These are phyloP conservation scores for Fusarium duplospermum DNA, from an alignment of 2,329 filamentous ascomycete species.

Conservation along the genomic window DNA sequence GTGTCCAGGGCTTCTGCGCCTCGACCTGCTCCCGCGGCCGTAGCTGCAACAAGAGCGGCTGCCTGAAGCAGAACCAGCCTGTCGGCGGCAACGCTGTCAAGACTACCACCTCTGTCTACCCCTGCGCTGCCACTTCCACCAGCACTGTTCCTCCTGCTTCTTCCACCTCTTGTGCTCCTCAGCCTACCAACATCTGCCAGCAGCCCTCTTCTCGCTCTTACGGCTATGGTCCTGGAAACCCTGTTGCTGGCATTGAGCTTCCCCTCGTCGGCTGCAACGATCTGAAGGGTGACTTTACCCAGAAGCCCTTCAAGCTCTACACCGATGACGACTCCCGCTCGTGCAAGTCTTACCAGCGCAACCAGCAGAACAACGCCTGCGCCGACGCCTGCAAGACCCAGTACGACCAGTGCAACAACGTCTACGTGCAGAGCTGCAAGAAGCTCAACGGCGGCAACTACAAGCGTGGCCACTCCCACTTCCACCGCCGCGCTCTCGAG, in stretches of 20 bases:
- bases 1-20: slow-evolving; percentile 58
- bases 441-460: slow-evolving; percentile 41
- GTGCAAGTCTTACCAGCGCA: slow-evolving; percentile 58
- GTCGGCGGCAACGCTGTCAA: slow-evolving; percentile 48
- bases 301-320: slow-evolving; percentile 66
- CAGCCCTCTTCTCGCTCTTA: slow-evolving; percentile 67
- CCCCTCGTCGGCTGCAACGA: slow-evolving; percentile 68
- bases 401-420: slow-evolving; percentile 59
- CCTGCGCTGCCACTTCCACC: slow-evolving; percentile 47
- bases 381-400: slow-evolving; percentile 65
- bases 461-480: slow-evolving; percentile 35
- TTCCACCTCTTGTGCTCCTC: slow-evolving; percentile 54
- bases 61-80: slow-evolving; percentile 56
- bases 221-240: slow-evolving; percentile 74
- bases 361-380: slow-evolving; percentile 55
- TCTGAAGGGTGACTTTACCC: slow-evolving; percentile 53
- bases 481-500: slow-evolving; percentile 43
- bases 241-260: slow-evolving; percentile 63
- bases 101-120: slow-evolving; percentile 51
- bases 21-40: slow-evolving; percentile 48
- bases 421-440: slow-evolving; percentile 63
- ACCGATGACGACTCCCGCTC: slow-evolving; percentile 54
- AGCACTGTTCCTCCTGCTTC: slow-evolving; percentile 47
- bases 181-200: slow-evolving; percentile 64
- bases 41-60: slow-evolving; percentile 57